Conservation (phyloP, 805 yeast species). For the Ogataea nakhonphanomensis region DNA sequence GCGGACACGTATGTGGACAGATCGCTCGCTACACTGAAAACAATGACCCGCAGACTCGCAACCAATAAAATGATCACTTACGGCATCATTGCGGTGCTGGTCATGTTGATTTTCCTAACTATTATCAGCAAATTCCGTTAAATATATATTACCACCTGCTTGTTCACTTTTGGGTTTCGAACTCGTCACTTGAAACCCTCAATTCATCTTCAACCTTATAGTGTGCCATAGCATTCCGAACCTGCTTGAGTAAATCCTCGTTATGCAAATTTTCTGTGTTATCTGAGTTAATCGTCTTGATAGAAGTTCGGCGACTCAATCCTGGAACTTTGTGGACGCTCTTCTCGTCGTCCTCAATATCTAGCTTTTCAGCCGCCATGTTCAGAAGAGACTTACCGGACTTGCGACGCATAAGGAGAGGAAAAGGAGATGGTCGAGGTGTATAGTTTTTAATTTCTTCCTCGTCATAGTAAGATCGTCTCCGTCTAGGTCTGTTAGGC, state of each 20-base stretch:
- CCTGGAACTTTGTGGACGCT: slow-evolving; percentile 32
- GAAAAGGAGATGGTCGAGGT: slow-evolving; percentile 40
- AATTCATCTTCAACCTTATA: slow-evolving; percentile 36
- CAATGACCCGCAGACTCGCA: slow-evolving; percentile 90
- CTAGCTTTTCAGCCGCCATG: slow-evolving; percentile 63
- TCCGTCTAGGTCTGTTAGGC: slow-evolving; percentile 36
- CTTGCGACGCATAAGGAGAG: slow-evolving; percentile 53
- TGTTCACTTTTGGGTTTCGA: slow-evolving; percentile 42
- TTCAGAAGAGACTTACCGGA: slow-evolving; percentile 72
- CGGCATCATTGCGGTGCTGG: slow-evolving; percentile 85
- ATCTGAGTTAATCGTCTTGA: slow-evolving; percentile 27
- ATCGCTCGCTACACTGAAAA: slow-evolving; percentile 76
- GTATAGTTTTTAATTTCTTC: slow-evolving; percentile 40
- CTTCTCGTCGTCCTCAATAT: slow-evolving; percentile 61
- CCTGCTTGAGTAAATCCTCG: slow-evolving; percentile 38
- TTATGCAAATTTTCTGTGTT: slow-evolving; percentile 14
- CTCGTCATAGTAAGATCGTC: slow-evolving; percentile 28
- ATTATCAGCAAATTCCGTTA: slow-evolving; percentile 77
- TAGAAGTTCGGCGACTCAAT: slow-evolving; percentile 29
- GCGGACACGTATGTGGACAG: slow-evolving; percentile 94
- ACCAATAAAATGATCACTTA: slow-evolving; percentile 88
- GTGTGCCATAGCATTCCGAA: slow-evolving; percentile 40
- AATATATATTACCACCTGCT: not conserved
- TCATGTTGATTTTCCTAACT: slow-evolving; percentile 76
- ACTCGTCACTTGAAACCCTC: slow-evolving; percentile 52